Base-by-base conservation (phyloP, 73 alveolate genomes). In the Halteria grandinella region DNA sequence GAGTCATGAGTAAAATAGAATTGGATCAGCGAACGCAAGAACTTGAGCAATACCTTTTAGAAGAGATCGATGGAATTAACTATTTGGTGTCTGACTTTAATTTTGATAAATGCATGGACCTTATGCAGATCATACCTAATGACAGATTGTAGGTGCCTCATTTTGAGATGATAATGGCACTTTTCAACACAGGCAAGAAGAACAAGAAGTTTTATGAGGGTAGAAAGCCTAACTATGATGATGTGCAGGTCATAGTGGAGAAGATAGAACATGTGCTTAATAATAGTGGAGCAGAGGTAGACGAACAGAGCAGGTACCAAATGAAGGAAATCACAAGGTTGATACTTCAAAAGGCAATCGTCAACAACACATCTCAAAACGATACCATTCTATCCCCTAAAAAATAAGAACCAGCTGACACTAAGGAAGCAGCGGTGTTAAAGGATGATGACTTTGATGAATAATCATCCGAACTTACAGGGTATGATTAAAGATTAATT, bases 21-120 rank as follows among this genome's bases (percentile, higher is more conserved):
- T 37, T 36, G 7, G 1, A 60, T 4, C 6, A 60, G 43, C n/a
- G 12, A 18, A n/a, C 24, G 21, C 17, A 15, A 7, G 23, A 39
- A 5, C 34, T 36, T 1, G 28, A 23, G 3, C 18, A 60, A 6
- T 20, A 36, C 43, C 5, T 60, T 14, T 5, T 37, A 5, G 58
- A 37, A 15, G n/a, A 3, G 6, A 11, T 31, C 20, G 59, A 60
- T 23, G 77, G 77, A 34, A 23, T 60, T 12, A 60, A 34, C 39
- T 60, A 14, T n/a, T 6, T 36, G 18, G n/a, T 60, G 21, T 18
- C 37, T 6, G 45, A 60, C 4, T 60, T 36, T 23, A 60, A 37
- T 12, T 37, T 15, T 60, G 77, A 32, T 5, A 21, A 7, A 4
- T 6, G 17, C 2, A 32, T 60, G 10, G 77, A 60, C 5, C 21